Base-by-base conservation (phyloP, 176 grass and related monocot species). In the Musa acuminata region DNA sequence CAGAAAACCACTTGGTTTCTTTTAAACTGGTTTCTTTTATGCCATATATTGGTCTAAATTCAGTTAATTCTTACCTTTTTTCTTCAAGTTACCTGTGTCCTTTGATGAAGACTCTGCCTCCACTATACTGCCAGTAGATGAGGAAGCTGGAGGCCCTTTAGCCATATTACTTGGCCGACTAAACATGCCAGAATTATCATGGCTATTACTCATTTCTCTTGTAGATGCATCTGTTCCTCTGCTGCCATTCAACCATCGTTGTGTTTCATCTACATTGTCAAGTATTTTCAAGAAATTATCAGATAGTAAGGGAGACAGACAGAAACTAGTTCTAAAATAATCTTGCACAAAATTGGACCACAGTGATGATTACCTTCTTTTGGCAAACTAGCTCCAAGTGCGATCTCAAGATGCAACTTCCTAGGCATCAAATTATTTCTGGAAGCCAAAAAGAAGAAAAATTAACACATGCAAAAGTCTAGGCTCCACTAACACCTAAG, bases 401-500 rank as follows among this genome's bases (percentile, higher is more conserved):
- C 95, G 84, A 99, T 91, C 79, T 99, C 95, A 80, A 99, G 90
- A 87, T 99, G 95, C 53, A 90, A 82, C 82, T 86, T 94, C 83
- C 88, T 87, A 22, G 95, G 95, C 50, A 77, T 83, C 79, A 99
- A 80, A 82, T 89, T 94, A 64, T 99, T 94, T 86, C 95, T 99
- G 73, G 82, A 87, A 19, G 51, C n/a, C 64, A 75, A 64, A 69
- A 52, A 58, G 0, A 22, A 14, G 14, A 51, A 51, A 26, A 49
- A 13, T 79, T 20, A 58, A 35, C 78, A 75, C 35, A 52, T n/a
- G 50, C 80, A 35, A 54, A 49, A 71, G 54, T 20, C 71, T 63
- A 83, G 58, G n/a, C 52, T 67, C n/a, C 57, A 54, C 10, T 50
- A 50, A 20, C 52, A 43, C 9, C 13, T 51, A n/a, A 43, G 13